phyloP scores from a whole-genome alignment of 805 yeast genomes.

The Myxozyma mucilagina region DNA sequence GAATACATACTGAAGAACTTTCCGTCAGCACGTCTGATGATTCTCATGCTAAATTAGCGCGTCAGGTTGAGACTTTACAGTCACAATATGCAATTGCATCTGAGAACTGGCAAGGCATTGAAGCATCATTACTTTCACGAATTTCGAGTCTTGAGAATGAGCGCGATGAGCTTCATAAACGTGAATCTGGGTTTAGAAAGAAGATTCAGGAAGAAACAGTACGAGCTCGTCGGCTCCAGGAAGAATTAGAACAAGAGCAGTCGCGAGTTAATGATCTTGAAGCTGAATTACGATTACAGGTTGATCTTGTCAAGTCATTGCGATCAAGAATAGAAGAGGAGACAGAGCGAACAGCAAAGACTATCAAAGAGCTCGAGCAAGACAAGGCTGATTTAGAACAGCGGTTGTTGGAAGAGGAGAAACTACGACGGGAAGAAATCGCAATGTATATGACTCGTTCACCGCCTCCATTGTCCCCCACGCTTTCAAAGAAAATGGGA shows the following conservation, averaged over 20 bases:
- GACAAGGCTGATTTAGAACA: slow-evolving; percentile 31
- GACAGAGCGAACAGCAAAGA: slow-evolving; percentile 13
- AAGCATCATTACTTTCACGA: slow-evolving; percentile 57
- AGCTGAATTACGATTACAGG: slow-evolving; percentile 22
- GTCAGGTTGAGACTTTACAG: slow-evolving; percentile 58
- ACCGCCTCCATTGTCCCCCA: slow-evolving; percentile 19
- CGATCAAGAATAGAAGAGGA: slow-evolving; percentile 27
- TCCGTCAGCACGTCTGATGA: slow-evolving; percentile 38
- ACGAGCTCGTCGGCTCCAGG: slow-evolving; percentile 7
- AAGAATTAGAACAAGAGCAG: slow-evolving; percentile 8
- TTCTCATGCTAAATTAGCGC: slow-evolving; percentile 42
- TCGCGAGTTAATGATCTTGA: slow-evolving; percentile 23
- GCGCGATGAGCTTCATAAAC: slow-evolving; percentile 43
- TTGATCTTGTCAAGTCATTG: slow-evolving; percentile 22
- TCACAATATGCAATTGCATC: slow-evolving; percentile 72
- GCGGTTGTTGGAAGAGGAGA: slow-evolving; percentile 30
- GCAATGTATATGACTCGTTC: slow-evolving; percentile 9
- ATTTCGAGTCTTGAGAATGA: slow-evolving; percentile 50
- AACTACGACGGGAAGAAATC: slow-evolving; percentile 25
- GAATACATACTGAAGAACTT: slow-evolving; percentile 59
- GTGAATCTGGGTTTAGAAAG: slow-evolving; percentile 33
- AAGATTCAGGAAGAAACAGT: slow-evolving; percentile 14
- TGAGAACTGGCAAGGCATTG: slow-evolving; percentile 81
- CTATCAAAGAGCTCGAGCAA: slow-evolving; percentile 32
- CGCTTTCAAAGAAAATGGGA: slow-evolving; percentile 16